phyloP scores from a whole-genome alignment of 2,329 filamentous ascomycete genomes.

The Aspergillus ibericus region DNA sequence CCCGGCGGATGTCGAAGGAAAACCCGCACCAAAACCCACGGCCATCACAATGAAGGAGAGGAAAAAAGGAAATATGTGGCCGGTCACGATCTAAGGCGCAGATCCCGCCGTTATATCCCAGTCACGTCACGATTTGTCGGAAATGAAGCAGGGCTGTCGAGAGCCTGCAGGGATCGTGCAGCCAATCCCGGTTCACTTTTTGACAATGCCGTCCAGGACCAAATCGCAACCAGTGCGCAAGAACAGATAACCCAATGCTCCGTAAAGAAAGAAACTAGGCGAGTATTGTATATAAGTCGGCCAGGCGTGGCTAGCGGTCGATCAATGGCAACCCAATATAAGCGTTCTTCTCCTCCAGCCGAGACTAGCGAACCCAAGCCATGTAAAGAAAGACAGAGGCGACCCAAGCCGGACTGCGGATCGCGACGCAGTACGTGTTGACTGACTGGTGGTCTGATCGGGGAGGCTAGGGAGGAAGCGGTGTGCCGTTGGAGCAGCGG shows the following conservation, averaged over 20 bases:
- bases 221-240: conserved; percentile 11
- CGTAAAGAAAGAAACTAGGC: background rate
- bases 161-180: background rate
- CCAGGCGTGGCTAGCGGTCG: background rate
- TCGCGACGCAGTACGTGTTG: conserved; percentile 13
- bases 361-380: conserved; percentile 12
- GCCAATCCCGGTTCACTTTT: background rate
- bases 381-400: conserved; percentile 13
- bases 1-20: conserved; percentile 4
- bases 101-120: background rate
- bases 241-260: background rate
- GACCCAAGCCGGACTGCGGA: conserved; percentile 6
- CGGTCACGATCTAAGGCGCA: background rate
- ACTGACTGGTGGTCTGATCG: conserved; percentile 18
- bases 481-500: conserved; percentile 13
- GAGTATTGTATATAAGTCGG: background rate
- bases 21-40: conserved; percentile 9
- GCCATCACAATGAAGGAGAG: conserved; percentile 9
- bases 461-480: conserved; percentile 13
- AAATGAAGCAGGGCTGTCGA: background rate
- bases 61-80: background rate
- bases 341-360: conserved; percentile 9
- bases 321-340: conserved; percentile 13
- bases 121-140: background rate
- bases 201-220: background rate